Evolutionary conservation across 768 basidiomycete genomes (phyloP).

Genomic region (Trametopsis cervina): DNA sequence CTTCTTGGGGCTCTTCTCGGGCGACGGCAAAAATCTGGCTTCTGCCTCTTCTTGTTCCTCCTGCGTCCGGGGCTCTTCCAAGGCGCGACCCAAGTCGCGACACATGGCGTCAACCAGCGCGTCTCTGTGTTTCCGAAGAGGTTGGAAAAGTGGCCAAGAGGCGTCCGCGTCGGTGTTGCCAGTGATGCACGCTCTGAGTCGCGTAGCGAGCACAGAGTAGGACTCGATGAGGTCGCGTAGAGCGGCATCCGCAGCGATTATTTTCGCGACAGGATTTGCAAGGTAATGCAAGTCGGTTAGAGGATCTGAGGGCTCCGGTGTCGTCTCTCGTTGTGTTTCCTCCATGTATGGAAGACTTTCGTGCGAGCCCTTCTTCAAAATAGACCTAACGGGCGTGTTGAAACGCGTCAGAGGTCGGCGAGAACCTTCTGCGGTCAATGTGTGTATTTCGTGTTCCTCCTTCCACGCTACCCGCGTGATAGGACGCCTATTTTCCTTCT

Average conservation of each 20-base stretch:
- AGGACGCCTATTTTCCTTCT: slow-evolving; percentile 42
- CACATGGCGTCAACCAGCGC: slow-evolving; percentile 52
- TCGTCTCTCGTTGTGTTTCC: slow-evolving; percentile 49
- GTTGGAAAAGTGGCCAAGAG: slow-evolving; percentile 69
- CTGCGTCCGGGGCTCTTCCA: slow-evolving; percentile 44
- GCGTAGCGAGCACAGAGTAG: slow-evolving; percentile 62
- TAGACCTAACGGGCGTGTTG: slow-evolving; percentile 54
- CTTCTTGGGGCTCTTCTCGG: slow-evolving; percentile 58
- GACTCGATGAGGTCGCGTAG: slow-evolving; percentile 63
- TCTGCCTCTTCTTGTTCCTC: slow-evolving; percentile 6
- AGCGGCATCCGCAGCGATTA: slow-evolving; percentile 42
- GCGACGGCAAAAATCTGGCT: slow-evolving; percentile 47
- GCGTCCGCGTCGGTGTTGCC: slow-evolving; percentile 44
- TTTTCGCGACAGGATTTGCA: slow-evolving; percentile 52
- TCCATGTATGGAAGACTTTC: slow-evolving; percentile 31
- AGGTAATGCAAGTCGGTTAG: slow-evolving; percentile 59
- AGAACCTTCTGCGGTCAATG: slow-evolving; percentile 25
- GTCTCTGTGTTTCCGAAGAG: slow-evolving; percentile 47
- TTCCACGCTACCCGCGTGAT: slow-evolving; percentile 41
- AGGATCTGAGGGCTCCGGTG: slow-evolving; percentile 73
- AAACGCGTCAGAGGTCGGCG: slow-evolving; percentile 12
- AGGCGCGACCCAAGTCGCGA: slow-evolving; percentile 60
- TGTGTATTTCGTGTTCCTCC: slow-evolving; percentile 41
- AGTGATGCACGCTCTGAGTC: slow-evolving; percentile 43
- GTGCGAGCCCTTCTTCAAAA: slow-evolving; percentile 51